These are phyloP conservation scores for Salix koriyanagi DNA, from an alignment of 345 rosid species.

Conservation along the genomic window DNA sequence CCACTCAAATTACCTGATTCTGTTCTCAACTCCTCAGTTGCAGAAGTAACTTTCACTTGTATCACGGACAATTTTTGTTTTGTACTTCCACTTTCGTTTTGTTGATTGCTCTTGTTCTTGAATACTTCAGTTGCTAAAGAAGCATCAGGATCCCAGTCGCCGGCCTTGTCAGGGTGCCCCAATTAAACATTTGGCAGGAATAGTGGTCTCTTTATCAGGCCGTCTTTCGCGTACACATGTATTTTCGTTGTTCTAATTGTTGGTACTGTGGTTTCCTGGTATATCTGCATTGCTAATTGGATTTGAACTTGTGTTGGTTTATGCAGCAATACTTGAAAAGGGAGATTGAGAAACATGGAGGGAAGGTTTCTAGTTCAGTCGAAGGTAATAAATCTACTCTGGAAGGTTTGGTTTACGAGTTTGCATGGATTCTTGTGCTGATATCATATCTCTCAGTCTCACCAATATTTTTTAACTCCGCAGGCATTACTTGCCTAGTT, in stretches of 20 bases:
- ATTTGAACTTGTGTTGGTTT: background rate
- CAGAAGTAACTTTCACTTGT: conserved; percentile 36
- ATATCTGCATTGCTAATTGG: background rate
- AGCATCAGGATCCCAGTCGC: conserved; percentile 48
- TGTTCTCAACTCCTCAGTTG: conserved; percentile 41
- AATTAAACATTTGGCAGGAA: conserved; percentile 57
- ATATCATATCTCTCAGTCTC: background rate
- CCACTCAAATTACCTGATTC: conserved; percentile 49
- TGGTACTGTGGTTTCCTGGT: background rate
- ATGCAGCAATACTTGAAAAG: conserved; percentile 66
- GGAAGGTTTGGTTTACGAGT: background rate
- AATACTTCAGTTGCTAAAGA: conserved; percentile 48
- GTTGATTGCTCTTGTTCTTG: background rate
- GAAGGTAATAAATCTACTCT: conserved; percentile 30
- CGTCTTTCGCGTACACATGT: conserved; percentile 70
- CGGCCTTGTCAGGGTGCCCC: conserved; percentile 42
- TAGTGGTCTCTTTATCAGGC: conserved; percentile 63
- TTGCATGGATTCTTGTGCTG: background rate
- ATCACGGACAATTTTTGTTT: background rate
- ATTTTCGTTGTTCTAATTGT: conserved; percentile 2
- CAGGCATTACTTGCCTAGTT: conserved; percentile 62
- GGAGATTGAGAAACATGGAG: conserved; percentile 54
- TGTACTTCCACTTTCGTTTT: background rate
- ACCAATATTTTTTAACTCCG: background rate
- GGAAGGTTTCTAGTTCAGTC: conserved; percentile 51